These are phyloP conservation scores for Tetracentron sinense DNA, from an alignment of 164 flowering plant species.

Conservation along the genomic window DNA sequence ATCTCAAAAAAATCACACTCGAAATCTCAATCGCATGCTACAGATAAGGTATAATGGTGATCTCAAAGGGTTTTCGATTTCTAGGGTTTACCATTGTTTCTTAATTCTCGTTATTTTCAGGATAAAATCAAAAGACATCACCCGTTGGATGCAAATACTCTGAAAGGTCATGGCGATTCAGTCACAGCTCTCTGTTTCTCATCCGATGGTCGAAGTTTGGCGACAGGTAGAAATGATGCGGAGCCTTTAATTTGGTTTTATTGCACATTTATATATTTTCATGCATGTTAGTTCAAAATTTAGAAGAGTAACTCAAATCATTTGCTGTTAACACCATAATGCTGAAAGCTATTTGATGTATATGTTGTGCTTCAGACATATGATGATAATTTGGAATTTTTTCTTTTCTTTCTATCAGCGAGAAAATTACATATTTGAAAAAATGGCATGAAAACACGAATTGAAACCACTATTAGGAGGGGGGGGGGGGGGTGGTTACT, in stretches of 20 bases:
- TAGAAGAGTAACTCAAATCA: not conserved
- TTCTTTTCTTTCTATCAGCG: not conserved
- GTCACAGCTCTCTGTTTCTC: slow-evolving; percentile 77
- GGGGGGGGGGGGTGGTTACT: too few relatives aligned
- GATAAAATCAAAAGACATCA: slow-evolving; percentile 79
- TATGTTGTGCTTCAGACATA: too few relatives aligned
- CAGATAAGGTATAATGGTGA: slow-evolving; percentile 57
- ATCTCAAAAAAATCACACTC: slow-evolving; percentile 47
- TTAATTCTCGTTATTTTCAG: slow-evolving; percentile 26
- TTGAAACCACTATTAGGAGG: too few relatives aligned
- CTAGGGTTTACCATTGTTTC: slow-evolving; percentile 6
- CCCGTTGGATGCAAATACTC: slow-evolving; percentile 80
- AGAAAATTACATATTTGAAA: not conserved
- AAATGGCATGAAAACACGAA: not conserved
- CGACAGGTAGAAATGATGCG: slow-evolving; percentile 53
- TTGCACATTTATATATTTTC: not conserved
- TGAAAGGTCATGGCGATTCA: slow-evolving; percentile 92
- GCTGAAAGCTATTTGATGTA: not conserved
- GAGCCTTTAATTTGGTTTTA: not conserved
- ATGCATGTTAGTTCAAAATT: not conserved
- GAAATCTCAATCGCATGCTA: slow-evolving; percentile 57
- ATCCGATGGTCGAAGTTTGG: slow-evolving; percentile 68
- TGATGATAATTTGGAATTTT: too few relatives aligned
- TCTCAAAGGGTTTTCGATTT: not conserved
- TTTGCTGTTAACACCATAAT: not conserved